phyloP scores from a whole-genome alignment of 176 grass and related monocot species.

The barley (Hordeum vulgare) region MorexV3_pseudomolecules_assembly NC_058519.1:664553809-664554308 shows the following conservation, averaged over 20 bases:
- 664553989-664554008: neutral
- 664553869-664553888: neutral
- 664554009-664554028: neutral
- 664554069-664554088: constrained; percentile 80
- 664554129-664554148: constrained; percentile 46
- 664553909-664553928: neutral
- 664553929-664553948: neutral
- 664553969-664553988: neutral
- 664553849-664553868: constrained; percentile 9
- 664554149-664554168: constrained; percentile 80
- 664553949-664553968: neutral
- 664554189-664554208: neutral
- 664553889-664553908: neutral
- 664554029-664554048: neutral
- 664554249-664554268: constrained; percentile 59
- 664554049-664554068: constrained; percentile 41
- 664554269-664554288: constrained; percentile 69
- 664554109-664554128: constrained; percentile 52
- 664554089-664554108: constrained; percentile 66
- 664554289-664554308: constrained; percentile 79
- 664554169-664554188: constrained; percentile 66
- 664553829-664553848: neutral
- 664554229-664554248: constrained; percentile 65
- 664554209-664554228: constrained; percentile 34
- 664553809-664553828: too few relatives aligned